A percentile compares a stretch with the other conserved stretches of the same genome.
These are phyloP conservation scores for Myochromella boudieri DNA, from an alignment of 768 basidiomycete species.

Conservation along the genomic window DNA sequence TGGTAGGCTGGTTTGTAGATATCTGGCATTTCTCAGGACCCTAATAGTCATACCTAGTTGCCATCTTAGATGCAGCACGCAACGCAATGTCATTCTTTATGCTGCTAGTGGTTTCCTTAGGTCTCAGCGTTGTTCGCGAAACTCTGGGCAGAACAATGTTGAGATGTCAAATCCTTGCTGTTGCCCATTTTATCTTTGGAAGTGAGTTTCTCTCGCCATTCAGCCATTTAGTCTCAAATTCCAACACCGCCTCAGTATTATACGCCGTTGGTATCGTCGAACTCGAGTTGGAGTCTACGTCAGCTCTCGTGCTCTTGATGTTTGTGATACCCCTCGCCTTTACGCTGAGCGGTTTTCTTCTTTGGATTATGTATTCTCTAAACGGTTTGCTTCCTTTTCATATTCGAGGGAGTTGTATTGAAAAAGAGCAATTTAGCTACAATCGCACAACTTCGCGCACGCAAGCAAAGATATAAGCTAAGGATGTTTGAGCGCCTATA, in stretches of 20 bases:
- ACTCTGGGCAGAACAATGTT: constrained; percentile 84
- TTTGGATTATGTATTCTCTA: constrained; percentile 93
- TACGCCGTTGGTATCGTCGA: constrained; percentile 96
- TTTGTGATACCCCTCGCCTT: constrained; percentile 95
- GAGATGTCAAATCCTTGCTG: constrained; percentile 77
- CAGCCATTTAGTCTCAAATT: constrained; percentile 2
- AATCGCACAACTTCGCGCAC: constrained; percentile 78
- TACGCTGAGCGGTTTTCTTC: constrained; percentile 91
- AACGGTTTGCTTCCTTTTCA: constrained; percentile 58
- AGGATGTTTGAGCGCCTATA: constrained; percentile 88
- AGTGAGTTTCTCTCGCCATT: constrained; percentile 49
- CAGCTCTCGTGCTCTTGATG: constrained; percentile 77
- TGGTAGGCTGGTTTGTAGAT: constrained; percentile 56
- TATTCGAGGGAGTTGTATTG: neutral
- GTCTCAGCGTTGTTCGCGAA: constrained; percentile 89
- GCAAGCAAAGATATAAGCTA: constrained; percentile 86
- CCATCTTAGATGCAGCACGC: constrained; percentile 92
- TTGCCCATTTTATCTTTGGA: constrained; percentile 90
- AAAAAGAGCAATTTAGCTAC: constrained; percentile 54
- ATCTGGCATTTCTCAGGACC: neutral
- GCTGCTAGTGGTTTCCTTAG: constrained; percentile 88
- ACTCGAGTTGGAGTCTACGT: constrained; percentile 88
- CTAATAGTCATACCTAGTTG: constrained; percentile 50
- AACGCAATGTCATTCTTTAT: constrained; percentile 96
- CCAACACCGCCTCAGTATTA: constrained; percentile 57